These are phyloP conservation scores for Coprinellus aureogranulatus DNA, from an alignment of 768 basidiomycete genomes.

Conservation along the genomic window DNA sequence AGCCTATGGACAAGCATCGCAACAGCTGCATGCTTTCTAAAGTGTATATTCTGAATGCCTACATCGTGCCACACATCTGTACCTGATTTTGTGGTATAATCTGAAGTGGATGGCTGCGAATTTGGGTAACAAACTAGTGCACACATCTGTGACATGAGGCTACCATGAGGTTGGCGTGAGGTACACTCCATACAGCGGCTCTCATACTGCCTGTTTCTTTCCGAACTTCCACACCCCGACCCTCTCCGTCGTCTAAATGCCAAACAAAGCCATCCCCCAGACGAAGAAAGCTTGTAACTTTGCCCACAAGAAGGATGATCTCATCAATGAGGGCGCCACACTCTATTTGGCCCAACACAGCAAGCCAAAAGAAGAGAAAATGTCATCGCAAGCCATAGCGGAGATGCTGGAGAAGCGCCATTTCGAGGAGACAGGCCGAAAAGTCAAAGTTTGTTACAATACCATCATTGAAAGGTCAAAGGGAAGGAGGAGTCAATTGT, in stretches of 20 bases:
- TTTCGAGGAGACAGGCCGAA: constrained; percentile 12
- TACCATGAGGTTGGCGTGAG: not conserved
- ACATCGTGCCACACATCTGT: not conserved
- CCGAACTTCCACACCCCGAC: not conserved
- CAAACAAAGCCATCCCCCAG: not conserved
- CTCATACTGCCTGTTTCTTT: not conserved
- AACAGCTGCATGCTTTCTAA: no score
- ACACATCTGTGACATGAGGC: not conserved
- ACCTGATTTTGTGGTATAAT: not conserved
- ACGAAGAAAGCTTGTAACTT: not conserved
- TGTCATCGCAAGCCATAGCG: constrained; percentile 12
- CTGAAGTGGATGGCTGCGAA: not conserved
- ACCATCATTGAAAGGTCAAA: constrained; percentile 19
- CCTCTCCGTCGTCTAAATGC: not conserved
- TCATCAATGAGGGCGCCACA: not conserved
- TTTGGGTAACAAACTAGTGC: not conserved
- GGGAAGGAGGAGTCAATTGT: constrained; percentile 18
- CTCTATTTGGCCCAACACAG: not conserved
- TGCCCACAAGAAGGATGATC: not conserved
- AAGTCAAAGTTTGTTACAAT: constrained; percentile 12
- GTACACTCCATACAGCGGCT: not conserved
- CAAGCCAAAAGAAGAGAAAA: not conserved
- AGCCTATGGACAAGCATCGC: no score
- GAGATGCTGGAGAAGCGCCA: constrained; percentile 11
- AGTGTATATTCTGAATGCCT: no score